These are phyloP conservation scores for Strobilomyces confusus DNA, from an alignment of 768 basidiomycete genomes.

Conservation along the genomic window DNA sequence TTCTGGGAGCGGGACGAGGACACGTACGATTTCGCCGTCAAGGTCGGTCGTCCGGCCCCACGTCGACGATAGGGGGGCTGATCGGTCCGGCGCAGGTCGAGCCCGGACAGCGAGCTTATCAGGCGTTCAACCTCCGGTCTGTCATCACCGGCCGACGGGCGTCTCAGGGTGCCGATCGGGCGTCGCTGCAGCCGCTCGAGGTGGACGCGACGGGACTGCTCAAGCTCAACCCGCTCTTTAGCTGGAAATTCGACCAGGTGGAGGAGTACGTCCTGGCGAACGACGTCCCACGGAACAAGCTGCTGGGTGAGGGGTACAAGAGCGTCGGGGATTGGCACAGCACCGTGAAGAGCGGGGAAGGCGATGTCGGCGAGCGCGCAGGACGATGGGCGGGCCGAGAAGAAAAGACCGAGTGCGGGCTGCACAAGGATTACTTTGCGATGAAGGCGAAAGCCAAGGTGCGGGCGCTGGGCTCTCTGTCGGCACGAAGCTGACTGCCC, in stretches of 20 bases:
- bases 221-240: conserved; percentile 91
- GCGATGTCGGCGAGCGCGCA: conserved; percentile 74
- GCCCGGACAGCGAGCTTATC: conserved; percentile 86
- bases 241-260: conserved; percentile 82
- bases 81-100: conserved; percentile 62
- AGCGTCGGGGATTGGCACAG: conserved; percentile 99
- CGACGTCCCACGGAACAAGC: conserved; percentile 80
- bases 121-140: conserved; percentile 68
- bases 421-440: conserved; percentile 87
- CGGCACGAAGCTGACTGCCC: neutral
- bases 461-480: neutral
- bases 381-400: conserved; percentile 88
- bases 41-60: conserved; percentile 48
- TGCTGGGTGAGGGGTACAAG: conserved; percentile 88
- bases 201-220: conserved; percentile 85
- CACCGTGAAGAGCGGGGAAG: conserved; percentile 62
- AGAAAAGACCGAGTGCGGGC: conserved; percentile 90
- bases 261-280: conserved; percentile 81
- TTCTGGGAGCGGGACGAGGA: conserved; percentile 89
- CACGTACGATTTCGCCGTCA: conserved; percentile 87
- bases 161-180: conserved; percentile 90
- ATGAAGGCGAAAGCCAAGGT: conserved; percentile 58
- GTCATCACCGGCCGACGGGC: conserved; percentile 95
- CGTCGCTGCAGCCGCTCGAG: conserved; percentile 79
- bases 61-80: neutral